Evolutionary conservation across 495 filamentous ascomycete species (phyloP).

Genomic region (Trichodelitschia bisporula): DNA sequence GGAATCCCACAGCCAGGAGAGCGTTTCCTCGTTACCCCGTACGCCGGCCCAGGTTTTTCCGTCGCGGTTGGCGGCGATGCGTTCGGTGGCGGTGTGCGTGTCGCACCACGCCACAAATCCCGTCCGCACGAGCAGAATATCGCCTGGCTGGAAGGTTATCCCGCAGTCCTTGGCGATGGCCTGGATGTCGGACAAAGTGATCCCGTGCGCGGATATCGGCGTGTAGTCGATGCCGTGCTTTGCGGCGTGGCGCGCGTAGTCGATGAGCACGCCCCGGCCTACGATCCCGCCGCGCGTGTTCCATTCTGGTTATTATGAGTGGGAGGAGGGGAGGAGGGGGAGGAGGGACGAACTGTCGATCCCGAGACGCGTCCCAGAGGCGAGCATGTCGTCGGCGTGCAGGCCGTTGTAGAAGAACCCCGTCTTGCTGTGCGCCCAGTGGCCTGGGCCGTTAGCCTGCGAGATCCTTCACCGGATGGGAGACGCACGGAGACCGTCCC

Average conservation of each 20-base stretch:
- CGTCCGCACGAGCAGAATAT: slow-evolving; percentile 42
- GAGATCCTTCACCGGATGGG: no score
- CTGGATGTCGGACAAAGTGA: slow-evolving; percentile 33
- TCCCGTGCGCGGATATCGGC: slow-evolving; percentile 30
- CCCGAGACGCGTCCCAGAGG: no score
- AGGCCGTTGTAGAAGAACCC: slow-evolving; percentile 27
- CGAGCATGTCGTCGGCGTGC: no score
- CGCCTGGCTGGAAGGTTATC: slow-evolving; percentile 33
- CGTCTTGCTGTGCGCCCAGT: slow-evolving; percentile 20
- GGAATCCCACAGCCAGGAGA: slow-evolving; percentile 40
- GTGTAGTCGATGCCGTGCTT: slow-evolving; percentile 18
- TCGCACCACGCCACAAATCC: slow-evolving; percentile 37
- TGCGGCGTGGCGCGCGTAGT: slow-evolving; percentile 23
- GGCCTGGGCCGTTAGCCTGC: no score
- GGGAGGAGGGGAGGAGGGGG: no score
- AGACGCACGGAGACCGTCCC: slow-evolving; percentile 43
- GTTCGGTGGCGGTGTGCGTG: slow-evolving; percentile 16
- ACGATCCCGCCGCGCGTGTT: slow-evolving; percentile 14
- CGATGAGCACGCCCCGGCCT: slow-evolving; percentile 32
- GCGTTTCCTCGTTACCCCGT: slow-evolving; percentile 28
- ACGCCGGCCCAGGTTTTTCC: slow-evolving; percentile 29
- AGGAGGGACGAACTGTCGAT: no score
- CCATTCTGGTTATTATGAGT: background rate
- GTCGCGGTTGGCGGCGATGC: slow-evolving; percentile 18
- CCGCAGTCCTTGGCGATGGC: slow-evolving; percentile 27